Evolutionary conservation across 495 filamentous ascomycete species (phyloP), one percentile per base, ranked within the genome.

Genomic region (Immersiella caudata): DNA sequence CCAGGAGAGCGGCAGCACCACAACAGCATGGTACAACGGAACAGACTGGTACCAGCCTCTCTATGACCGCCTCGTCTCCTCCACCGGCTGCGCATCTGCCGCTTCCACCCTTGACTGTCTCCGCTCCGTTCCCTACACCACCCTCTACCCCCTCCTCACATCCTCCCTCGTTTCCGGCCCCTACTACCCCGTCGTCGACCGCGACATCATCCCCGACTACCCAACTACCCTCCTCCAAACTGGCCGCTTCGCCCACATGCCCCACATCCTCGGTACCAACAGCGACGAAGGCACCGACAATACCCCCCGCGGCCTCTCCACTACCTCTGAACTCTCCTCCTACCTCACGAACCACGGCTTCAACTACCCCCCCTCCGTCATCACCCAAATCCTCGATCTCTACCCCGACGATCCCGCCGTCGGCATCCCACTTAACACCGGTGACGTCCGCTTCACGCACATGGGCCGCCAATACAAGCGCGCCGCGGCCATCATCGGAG

Each of bases 271-370:
- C 52, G 88, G 88, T 16, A 85, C 87, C 29, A 87, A 84, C 60
- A 78, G 85, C 40, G 88, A 90, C 73, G 88, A 90, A 58, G 88
- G 88, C 6, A 88, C 85, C 1, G 79, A 87, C 14, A 89, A 89
- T 64, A 83, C 84, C 1, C 74, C 75, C 2, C 60, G 60, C 12
- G 79, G 76, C 18, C 6, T 51, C 78, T 86, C 60, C 81, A 86
- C 77, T 2, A 76, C 76, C 54, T 59, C 61, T 4, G 76, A 87
- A 24, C 80, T 85, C 29, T 62, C 70, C 22, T 46, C 60, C 21
- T 74, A 67, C 55, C 73, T 85, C 9, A 67, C 69, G 29, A 70
- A 62, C 14, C 65, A 64, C 6, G 68, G 71, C 12, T 73, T 73
- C 55, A 57, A 65, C 51, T 74, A 74, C 35, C 73, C 74, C 0